phyloP scores from a whole-genome alignment of 1,284 basidiomycete genomes.

The Tremellales sp. region DNA sequence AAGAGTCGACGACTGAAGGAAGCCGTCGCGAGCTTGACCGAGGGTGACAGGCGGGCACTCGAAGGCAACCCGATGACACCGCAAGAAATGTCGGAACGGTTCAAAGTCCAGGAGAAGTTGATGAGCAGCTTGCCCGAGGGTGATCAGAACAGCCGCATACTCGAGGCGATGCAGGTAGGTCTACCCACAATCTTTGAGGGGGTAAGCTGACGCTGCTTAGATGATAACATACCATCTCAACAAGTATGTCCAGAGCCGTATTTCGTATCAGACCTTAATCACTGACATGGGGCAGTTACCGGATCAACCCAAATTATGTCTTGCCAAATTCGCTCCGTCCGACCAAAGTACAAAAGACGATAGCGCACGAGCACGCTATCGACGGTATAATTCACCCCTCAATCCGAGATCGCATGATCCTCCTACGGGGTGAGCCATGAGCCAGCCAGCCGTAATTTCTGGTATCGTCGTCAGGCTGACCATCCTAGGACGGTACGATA shows the following conservation, averaged over 20 bases:
- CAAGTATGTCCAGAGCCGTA: constrained; percentile 51
- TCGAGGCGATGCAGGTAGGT: constrained; percentile 37
- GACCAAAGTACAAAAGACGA: constrained; percentile 76
- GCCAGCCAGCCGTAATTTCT: not conserved
- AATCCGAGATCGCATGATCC: constrained; percentile 80
- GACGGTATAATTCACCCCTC: constrained; percentile 82
- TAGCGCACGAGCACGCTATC: constrained; percentile 86
- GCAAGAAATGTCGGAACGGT: constrained; percentile 30
- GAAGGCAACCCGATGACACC: constrained; percentile 16
- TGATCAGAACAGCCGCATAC: constrained; percentile 28
- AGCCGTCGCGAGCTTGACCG: constrained; percentile 15
- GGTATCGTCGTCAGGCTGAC: not conserved
- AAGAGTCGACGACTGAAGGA: constrained; percentile 6
- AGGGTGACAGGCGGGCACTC: constrained; percentile 5
- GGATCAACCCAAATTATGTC: constrained; percentile 63
- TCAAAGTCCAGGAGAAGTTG: constrained; percentile 27
- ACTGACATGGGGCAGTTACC: constrained; percentile 44
- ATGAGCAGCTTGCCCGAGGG: constrained; percentile 23
- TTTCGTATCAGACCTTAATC: not conserved
- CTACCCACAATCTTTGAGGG: not conserved
- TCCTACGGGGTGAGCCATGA: constrained; percentile 63
- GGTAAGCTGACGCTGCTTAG: constrained; percentile 9
- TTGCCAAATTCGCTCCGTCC: constrained; percentile 81
- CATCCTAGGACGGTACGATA: constrained; percentile 37
- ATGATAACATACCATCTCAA: constrained; percentile 72